These are phyloP conservation scores for Alternaria angustiovoidea DNA, from an alignment of 2,329 filamentous ascomycete species.

Conservation along the genomic window DNA sequence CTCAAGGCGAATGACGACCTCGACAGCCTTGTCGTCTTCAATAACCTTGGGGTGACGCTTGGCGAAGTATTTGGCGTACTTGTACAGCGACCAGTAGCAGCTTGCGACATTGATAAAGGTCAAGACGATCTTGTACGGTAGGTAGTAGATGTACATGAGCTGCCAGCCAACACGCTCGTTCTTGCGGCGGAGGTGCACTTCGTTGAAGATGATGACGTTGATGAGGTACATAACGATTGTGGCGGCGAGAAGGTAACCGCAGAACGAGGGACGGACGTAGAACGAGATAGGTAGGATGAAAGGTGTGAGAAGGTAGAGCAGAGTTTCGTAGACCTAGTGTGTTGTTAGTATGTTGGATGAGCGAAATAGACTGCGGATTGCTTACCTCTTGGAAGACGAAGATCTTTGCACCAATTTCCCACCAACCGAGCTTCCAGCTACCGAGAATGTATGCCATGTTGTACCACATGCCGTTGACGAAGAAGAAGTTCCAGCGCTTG, in stretches of 20 bases:
- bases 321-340: slow-evolving; percentile 53
- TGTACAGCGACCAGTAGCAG: slow-evolving; percentile 51
- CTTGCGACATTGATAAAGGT: slow-evolving; percentile 55
- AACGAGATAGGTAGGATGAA: slow-evolving; percentile 58
- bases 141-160: slow-evolving; percentile 54
- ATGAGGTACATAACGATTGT: slow-evolving; percentile 55
- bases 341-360: slow-evolving; percentile 25
- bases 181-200: slow-evolving; percentile 57
- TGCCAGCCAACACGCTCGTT: slow-evolving; percentile 54
- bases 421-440: slow-evolving; percentile 59
- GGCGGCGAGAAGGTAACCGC: slow-evolving; percentile 49
- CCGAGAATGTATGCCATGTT: slow-evolving; percentile 57
- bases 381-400: slow-evolving; percentile 57
- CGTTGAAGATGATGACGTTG: slow-evolving; percentile 59
- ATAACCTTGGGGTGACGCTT: slow-evolving; percentile 58
- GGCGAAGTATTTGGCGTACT: slow-evolving; percentile 58
- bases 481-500: slow-evolving; percentile 63
- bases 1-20: slow-evolving; percentile 38
- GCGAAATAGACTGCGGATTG: background rate
- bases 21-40: slow-evolving; percentile 56
- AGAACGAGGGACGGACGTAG: slow-evolving; percentile 53
- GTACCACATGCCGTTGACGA: slow-evolving; percentile 59
- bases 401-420: slow-evolving; percentile 60
- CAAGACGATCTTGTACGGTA: slow-evolving; percentile 55
- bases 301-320: slow-evolving; percentile 57